Base-by-base conservation (phyloP, 306 rosid genomes). In the Dryas octopetala region DNA sequence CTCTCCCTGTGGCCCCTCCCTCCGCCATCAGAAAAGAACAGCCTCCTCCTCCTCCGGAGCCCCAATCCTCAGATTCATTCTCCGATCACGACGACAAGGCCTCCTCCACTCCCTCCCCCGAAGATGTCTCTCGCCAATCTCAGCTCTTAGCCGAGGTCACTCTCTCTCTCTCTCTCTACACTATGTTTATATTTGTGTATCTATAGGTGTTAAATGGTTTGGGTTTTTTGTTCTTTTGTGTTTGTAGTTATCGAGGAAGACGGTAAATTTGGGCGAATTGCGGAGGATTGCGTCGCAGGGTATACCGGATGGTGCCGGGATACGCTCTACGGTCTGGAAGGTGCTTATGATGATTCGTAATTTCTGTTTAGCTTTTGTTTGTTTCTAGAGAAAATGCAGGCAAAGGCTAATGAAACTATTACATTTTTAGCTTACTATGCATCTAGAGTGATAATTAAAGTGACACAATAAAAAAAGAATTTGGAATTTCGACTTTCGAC, bases 311-410 rank as follows among this genome's bases (percentile, higher is more conserved):
- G 88, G 92, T 64, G 85, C 93, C 72, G 97, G 99, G 59, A 86
- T 96, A 70, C 99, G 99, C 66, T 86, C 98, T 53, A 88, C 96
- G 0, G 96, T 88, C 50, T 96, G 99, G 99, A 96, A 96, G 97
- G 99, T 89, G 54, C 12, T 68, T 16, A 1, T 62, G 1, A 11
- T 50, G 50, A 9, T 11, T 66, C 41, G 12, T 32, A 5, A 32
- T 43, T 15, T 16, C 15, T 64, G 8, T 51, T 14, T 14, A 19
- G 16, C 19, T 50, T 0, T 44, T 45, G 54, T 80, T 53, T 53
- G 49, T n/a, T 51, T 62, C 23, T 28, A 38, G 59, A 78, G 65
- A 71, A 62, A 63, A 16, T 49, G 41, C 3, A 7, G 45, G 54
- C 19, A 67, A 61, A 7, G 7, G 6, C 7, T 51, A 13, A 51